Evolutionary conservation across 2,329 filamentous ascomycete species (phyloP), one percentile per base, ranked within the genome.

Genomic region (Onygenales sp.): DNA sequence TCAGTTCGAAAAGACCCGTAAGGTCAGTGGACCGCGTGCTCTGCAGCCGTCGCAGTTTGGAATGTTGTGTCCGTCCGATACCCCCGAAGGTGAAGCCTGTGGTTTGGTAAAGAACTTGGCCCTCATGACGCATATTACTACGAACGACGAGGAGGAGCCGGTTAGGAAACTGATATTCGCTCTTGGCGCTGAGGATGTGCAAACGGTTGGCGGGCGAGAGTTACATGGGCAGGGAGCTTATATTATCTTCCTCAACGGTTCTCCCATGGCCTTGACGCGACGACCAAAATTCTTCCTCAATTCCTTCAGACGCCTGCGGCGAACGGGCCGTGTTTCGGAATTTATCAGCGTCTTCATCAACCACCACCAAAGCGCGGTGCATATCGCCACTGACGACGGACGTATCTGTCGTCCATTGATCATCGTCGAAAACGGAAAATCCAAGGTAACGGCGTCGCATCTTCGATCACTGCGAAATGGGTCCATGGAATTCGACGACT

Each of bases 51-150:
- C 93, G 0, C 93, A 98, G 61, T 98, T 95, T 75, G 93, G 93
- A 62, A 96, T 98, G 91, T 78, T 98, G 52, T 98, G 93, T 67
- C 87, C 91, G 0, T 94, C 93, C 9, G 93, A 98, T 77, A 98
- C 93, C 0, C 93, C 93, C 6, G 93, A 98, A 84, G 93, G 93
- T 72, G 93, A 98, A 75, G 91, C 93, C 9, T 98, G 93, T 73
- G 93, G 93, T 78, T 74, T 98, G 54, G 91, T 98, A 61, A 98
- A 98, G 78, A 98, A 98, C 66, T 72, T 98, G 75, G 93, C 93
- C 7, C 77, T 98, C 54, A 98, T 98, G 93, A 98, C 94, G 50
- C 94, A 98, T 66, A 97, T 98, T 62, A 98, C 93, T 0, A 98
- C 93, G 1, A 89, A 95, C 59, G 89, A 95, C 54, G 90, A 96